A percentile compares a stretch with the other conserved stretches of the same genome.
Evolutionary conservation across 1,284 basidiomycete species (phyloP).

Genomic region (Ceratobasidium sp.): DNA sequence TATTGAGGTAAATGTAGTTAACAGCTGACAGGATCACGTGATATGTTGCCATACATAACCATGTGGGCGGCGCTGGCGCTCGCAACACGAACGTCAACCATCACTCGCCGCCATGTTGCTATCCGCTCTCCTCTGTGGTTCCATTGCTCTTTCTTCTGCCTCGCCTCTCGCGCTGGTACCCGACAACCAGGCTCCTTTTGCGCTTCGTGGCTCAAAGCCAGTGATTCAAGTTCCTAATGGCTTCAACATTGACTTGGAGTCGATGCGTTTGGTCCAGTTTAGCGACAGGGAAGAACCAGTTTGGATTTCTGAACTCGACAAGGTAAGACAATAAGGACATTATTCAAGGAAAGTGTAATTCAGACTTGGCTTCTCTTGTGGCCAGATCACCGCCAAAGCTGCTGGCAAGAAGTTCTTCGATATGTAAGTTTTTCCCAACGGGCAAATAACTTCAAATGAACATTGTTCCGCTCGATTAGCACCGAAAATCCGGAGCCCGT

Average conservation of each 20-base stretch:
- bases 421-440: constrained; percentile 61
- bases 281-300: constrained; percentile 64
- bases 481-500: constrained; percentile 35
- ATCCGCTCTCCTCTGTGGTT: constrained; percentile 36
- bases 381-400: constrained; percentile 77
- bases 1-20: neutral
- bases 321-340: constrained; percentile 55
- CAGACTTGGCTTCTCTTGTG: constrained; percentile 4
- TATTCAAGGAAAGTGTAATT: neutral
- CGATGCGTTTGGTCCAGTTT: constrained; percentile 75
- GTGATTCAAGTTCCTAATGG: constrained; percentile 45
- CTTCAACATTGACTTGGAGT: constrained; percentile 70
- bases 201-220: neutral
- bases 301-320: constrained; percentile 84
- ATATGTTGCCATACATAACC: constrained; percentile 1
- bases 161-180: constrained; percentile 20
- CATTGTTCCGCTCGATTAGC: constrained; percentile 9
- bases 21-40: neutral
- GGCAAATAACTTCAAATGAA: neutral
- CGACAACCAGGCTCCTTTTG: constrained; percentile 30
- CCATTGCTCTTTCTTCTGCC: constrained; percentile 34
- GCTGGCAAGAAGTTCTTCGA: constrained; percentile 83
- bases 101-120: constrained; percentile 6
- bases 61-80: neutral
- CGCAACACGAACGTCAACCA: constrained; percentile 4